Base-by-base conservation (phyloP, 2,329 filamentous ascomycete species). In the Aureobasidium sp. region DNA sequence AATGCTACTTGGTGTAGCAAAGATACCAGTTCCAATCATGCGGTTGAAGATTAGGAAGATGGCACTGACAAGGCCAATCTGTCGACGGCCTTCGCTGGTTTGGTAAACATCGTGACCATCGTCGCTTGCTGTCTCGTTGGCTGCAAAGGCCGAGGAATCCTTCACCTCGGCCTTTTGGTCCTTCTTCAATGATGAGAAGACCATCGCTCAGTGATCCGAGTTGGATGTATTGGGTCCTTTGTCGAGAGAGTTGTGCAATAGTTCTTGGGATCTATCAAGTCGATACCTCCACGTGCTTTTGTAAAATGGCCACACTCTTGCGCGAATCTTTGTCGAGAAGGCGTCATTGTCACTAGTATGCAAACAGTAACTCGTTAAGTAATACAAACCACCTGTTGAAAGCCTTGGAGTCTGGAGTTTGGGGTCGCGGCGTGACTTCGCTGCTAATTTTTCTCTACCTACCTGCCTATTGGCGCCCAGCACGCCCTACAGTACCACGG, bases 1-100 rank as follows among this genome's bases (percentile, higher is more conserved):
- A 65, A 87, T 85, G 44, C 79, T 77, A 45, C 79, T 79, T 0
- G 85, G 84, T 0, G 84, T 87, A 1, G 85, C 82, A 67, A 87
- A 87, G 72, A 88, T 87, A 65, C 85, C 85, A 12, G 84, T 87
- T 45, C 85, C 85, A 62, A 88, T 83, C 75, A 87, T 83, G 63
- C 84, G 82, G 75, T 86, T 86, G 72, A 86, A 82, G 70, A 87
- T 84, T 53, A 86, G 76, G 72, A 85, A 83, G 22, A 79, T 74
- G 22, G 84, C 83, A 5, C 79, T 82, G 51, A 78, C 72, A 52
- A 84, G 68, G 51, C 83, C 83, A 62, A 86, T 83, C 68, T 84
- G 79, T 34, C 55, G 57, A 5, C 56, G 55, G 25, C 45, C 47
- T 34, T 60, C 53, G 27, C 47, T 59, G 39, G 56, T 60, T 25